Evolutionary conservation across 2,329 filamentous ascomycete species (phyloP), one percentile per base, ranked within the genome.

Genomic region (Drechslerella coelobrocha): DNA sequence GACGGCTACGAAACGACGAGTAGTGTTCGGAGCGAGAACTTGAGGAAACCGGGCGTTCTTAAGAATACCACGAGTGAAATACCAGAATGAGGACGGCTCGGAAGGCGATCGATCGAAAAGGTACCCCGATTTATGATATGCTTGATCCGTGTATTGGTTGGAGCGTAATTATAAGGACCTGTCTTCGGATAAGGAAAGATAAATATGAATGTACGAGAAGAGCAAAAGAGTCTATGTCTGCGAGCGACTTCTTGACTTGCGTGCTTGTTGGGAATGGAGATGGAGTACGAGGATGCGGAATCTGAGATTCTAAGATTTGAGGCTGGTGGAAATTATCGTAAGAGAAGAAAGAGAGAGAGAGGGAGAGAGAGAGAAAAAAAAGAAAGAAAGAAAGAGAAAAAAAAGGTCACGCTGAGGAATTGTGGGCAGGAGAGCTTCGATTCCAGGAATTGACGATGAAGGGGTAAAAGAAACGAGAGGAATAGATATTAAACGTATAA

Each of bases 341-440:
- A 19, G 8, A 19, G n/a, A 8, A 8, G 43, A 3, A 21, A 29
- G 10, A 51, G 43, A 56, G 29, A 61, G 50, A 60, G 43, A 63
- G 55, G 48, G 50, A 61, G 43, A 48, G 56, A 57, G 56, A 61
- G 48, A 55, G 48, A 39, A 51, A 68, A 60, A 27, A 65, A 29
- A 65, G 56, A 56, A 29, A n/a, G n/a, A n/a, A n/a, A n/a, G n/a
- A n/a, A n/a, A n/a, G n/a, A n/a, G n/a, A n/a, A n/a, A n/a, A n/a
- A n/a, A n/a, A n/a, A 68, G 59, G 14, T 37, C 34, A 24, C 45
- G 17, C 34, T 39, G 34, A 39, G 34, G 34, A 39, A 39, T 39
- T 39, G 17, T n/a, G 34, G 34, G 34, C 12, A 3, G 12, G 17
- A n/a, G 12, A n/a, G 34, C 34, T 39, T n/a, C 12, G 34, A 14